phyloP scores from a whole-genome alignment of 768 basidiomycete genomes.

The Collybiopsis luxurians region DNA sequence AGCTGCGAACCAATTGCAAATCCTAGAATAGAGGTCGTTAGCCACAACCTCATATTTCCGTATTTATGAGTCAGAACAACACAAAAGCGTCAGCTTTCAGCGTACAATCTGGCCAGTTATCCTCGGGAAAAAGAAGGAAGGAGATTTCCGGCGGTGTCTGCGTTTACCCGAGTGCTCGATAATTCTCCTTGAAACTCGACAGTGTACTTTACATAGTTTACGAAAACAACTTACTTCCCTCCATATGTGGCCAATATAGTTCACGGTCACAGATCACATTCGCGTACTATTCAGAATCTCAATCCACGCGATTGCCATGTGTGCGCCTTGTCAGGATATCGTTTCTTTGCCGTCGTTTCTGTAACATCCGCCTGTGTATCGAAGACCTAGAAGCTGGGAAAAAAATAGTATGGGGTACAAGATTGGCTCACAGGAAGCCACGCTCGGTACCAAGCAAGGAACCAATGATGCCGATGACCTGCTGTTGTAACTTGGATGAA shows the following conservation, averaged over 20 bases:
- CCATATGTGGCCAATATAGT: too few species aligned
- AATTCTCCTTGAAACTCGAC: too few species aligned
- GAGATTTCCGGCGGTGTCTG: neutral
- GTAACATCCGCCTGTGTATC: neutral
- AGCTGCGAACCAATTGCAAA: neutral
- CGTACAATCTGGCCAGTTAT: neutral
- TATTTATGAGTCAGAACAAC: neutral
- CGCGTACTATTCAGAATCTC: neutral
- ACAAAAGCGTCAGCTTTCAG: neutral
- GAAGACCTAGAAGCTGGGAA: too few species aligned
- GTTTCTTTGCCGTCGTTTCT: neutral
- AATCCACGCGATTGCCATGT: slow-evolving; percentile 5
- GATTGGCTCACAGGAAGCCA: neutral
- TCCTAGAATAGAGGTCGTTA: neutral
- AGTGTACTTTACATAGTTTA: too few species aligned
- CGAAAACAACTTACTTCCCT: too few species aligned
- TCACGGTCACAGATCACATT: too few species aligned
- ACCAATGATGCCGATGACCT: too few species aligned
- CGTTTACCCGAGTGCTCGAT: too few species aligned
- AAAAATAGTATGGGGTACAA: too few species aligned
- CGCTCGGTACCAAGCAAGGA: neutral
- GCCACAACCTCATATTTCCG: too few species aligned
- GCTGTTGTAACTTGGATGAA: too few species aligned
- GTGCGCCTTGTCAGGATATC: neutral
- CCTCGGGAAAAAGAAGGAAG: neutral